phyloP scores from a whole-genome alignment of 768 basidiomycete species.

The Amanita rubescens region DNA sequence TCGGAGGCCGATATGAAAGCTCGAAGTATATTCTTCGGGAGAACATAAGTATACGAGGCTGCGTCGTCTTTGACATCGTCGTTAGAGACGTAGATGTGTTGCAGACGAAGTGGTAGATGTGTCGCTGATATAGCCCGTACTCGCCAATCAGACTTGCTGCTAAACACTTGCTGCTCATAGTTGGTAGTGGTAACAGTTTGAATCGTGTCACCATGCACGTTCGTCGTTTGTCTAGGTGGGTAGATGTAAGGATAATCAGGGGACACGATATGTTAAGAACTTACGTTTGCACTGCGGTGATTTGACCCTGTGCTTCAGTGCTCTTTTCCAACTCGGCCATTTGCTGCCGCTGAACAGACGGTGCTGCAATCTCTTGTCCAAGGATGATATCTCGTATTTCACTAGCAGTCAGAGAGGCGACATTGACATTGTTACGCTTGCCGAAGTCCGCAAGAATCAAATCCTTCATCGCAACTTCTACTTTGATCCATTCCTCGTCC shows the following conservation, averaged over 20 bases:
- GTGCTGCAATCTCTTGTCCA: constrained; percentile 96
- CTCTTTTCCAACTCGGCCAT: constrained; percentile 99
- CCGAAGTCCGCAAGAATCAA: constrained; percentile 97
- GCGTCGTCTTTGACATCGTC: constrained; percentile 99
- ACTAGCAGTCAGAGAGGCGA: constrained; percentile 91
- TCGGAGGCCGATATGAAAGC: constrained; percentile 92
- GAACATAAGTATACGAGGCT: constrained; percentile 86
- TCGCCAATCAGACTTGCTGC: constrained; percentile 99
- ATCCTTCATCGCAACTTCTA: constrained; percentile 98
- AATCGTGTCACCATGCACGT: constrained; percentile 94
- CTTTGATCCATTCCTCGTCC: constrained; percentile 98
- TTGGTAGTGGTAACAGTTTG: constrained; percentile 95
- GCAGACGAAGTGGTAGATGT: constrained; percentile 89
- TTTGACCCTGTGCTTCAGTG: constrained; percentile 87
- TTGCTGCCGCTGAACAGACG: constrained; percentile 94
- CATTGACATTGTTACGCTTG: constrained; percentile 98
- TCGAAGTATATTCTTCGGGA: constrained; percentile 94
- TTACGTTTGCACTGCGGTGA: constrained; percentile 91
- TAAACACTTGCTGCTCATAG: constrained; percentile 98
- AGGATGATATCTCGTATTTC: constrained; percentile 98
- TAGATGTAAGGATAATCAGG: constrained; percentile 9
- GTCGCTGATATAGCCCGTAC: constrained; percentile 97
- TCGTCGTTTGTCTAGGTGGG: constrained; percentile 74
- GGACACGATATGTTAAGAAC: constrained; percentile 11
- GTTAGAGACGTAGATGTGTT: constrained; percentile 98